Percentiles rank a stretch among this genome's conserved stretches.
phyloP scores from a whole-genome alignment of 2,329 filamentous ascomycete species.

The Colletotrichum sansevieriae region DNA sequence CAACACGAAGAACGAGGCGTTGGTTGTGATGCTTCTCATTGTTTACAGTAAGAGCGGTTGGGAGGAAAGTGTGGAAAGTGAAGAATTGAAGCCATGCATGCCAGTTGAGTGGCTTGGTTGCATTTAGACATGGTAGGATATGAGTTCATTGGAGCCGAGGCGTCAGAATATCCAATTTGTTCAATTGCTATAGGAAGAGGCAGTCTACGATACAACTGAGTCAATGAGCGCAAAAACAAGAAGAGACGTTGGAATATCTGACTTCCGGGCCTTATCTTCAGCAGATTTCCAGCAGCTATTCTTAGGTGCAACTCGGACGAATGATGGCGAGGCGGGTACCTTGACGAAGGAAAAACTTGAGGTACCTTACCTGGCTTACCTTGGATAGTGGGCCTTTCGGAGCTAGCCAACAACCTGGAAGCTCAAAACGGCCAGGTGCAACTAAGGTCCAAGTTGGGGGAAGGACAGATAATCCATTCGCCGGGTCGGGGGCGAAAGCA shows the following conservation, averaged over 20 bases:
- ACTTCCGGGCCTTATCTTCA: no score
- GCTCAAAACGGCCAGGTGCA: constrained; percentile 24
- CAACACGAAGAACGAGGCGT: no score
- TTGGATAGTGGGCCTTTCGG: not conserved
- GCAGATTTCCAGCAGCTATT: not conserved
- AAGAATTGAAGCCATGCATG: not conserved
- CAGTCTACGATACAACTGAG: no score
- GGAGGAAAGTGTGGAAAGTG: no score
- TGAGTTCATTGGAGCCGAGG: no score
- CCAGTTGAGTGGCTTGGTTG: constrained; percentile 1
- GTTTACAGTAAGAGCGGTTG: no score
- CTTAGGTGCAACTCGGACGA: constrained; percentile 7
- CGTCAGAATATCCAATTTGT: no score
- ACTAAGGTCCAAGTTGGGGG: constrained; percentile 26
- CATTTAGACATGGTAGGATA: not conserved
- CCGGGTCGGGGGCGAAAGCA: constrained; percentile 30
- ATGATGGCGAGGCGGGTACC: constrained; percentile 6
- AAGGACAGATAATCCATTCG: constrained; percentile 43
- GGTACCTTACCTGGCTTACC: no score
- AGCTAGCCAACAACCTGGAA: constrained; percentile 9
- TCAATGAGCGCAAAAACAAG: no score
- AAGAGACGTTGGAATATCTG: no score
- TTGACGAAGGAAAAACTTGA: not conserved
- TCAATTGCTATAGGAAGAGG: no score
- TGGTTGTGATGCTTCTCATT: no score